Conservation (phyloP, 371 early-diverging fungal species). For the Basidiobolus meristosporus region DNA sequence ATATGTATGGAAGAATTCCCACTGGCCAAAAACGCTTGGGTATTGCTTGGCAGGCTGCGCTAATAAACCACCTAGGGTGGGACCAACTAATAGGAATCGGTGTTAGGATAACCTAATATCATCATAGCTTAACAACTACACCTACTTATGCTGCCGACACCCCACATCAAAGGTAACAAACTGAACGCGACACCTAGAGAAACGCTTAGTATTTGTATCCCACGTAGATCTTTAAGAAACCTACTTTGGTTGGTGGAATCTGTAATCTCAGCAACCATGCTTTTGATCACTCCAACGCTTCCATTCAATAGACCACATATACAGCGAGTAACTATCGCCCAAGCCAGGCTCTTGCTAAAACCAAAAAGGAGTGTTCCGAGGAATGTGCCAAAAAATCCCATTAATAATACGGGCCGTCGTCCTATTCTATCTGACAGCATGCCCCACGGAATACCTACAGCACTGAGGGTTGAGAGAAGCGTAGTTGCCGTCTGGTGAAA, state of each 20-base stretch:
- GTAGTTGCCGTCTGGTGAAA: too few species aligned
- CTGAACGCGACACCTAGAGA: conserved; percentile 2
- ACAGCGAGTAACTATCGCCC: conserved; percentile 43
- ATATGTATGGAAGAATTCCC: conserved; percentile 31
- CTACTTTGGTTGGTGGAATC: conserved; percentile 51
- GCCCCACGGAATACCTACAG: conserved; percentile 23
- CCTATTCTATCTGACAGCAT: conserved; percentile 39
- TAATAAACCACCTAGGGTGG: conserved; percentile 61
- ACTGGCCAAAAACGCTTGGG: conserved; percentile 44
- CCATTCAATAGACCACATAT: conserved; percentile 60
- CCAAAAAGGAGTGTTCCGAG: conserved; percentile 55
- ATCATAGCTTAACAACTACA: too few species aligned
- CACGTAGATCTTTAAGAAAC: not conserved
- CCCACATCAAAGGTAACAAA: conserved; percentile 4
- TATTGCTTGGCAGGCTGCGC: conserved; percentile 46
- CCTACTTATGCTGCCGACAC: conserved; percentile 3
- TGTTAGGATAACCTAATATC: too few species aligned
- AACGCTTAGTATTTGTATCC: not conserved
- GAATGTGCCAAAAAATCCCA: conserved; percentile 56
- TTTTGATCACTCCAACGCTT: conserved; percentile 66
- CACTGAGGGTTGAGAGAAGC: not conserved
- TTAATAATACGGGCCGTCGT: conserved; percentile 61
- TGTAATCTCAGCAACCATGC: conserved; percentile 68
- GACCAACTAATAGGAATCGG: too few species aligned
- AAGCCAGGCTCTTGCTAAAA: conserved; percentile 30